Evolutionary conservation across 2,329 filamentous ascomycete species (phyloP), one percentile per base, ranked within the genome.

Genomic region (Botrytis fragariae): DNA sequence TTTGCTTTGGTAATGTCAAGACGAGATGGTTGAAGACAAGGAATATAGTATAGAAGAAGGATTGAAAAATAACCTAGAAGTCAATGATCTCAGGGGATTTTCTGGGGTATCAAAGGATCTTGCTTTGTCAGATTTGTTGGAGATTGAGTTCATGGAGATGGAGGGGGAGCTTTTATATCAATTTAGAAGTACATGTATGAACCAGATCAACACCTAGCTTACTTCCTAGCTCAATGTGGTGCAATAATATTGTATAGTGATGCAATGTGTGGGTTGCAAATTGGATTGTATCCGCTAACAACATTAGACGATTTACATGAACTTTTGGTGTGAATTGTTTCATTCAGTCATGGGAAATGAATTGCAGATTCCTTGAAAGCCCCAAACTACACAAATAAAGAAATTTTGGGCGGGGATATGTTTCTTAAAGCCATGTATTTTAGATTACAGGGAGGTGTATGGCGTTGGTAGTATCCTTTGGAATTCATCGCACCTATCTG

Each of bases 371-470:
- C 1, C 25, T 32, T 29, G n/a, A 57, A 57, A 57, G 25, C 25
- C 25, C 1, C 16, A 68, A 4, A 68, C 8, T 22, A 29, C 5
- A 57, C 2, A 57, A 29, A 54, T 8, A 39, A n/a, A 37, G 32
- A 42, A n/a, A 0, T 18, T 1, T 3, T 65, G 6, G 2, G 29
- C n/a, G 0, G 25, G 1, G 20, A n/a, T 18, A 4, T 1, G 9
- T 10, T 39, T 39, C 14, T 32, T 22, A 37, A 32, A 18, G 9
- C 29, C 20, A 14, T n/a, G 16, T 29, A 18, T 1, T 2, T 51
- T 48, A 12, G 8, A 35, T 39, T 20, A 4, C 16, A n/a, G 10
- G 22, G 22, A 51, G 4, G 35, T 29, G 16, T 14, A 3, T 7
- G 8, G 10, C 20, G 2, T 39, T 14, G 8, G 5, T 39, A 42